A percentile compares a stretch with the other conserved stretches of the same genome.
Evolutionary conservation across 139 green algal genomes (phyloP).

Genomic region (Chlamydomonas sphaeroides): DNA sequence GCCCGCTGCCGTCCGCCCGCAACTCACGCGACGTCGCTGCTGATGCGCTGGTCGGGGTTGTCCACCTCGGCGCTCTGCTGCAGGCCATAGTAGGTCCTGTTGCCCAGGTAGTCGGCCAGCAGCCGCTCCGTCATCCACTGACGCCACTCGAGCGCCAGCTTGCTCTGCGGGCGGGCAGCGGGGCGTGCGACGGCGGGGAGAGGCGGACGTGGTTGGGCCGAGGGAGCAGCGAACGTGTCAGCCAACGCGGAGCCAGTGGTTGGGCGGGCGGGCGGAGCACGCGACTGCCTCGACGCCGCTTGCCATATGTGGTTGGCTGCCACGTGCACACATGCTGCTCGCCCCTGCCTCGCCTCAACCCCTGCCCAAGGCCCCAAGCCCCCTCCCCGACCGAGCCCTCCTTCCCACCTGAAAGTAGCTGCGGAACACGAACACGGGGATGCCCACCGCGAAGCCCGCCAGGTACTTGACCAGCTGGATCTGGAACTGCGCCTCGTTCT

Average conservation of each 20-base stretch:
- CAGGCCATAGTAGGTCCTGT: constrained; percentile 93
- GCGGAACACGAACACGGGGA: constrained; percentile 95
- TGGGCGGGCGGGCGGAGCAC: too few species aligned
- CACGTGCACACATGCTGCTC: too few species aligned
- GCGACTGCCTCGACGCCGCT: too few species aligned
- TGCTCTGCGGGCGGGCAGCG: constrained; percentile 53
- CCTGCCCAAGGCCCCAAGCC: too few species aligned
- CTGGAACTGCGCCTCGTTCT: constrained; percentile 81
- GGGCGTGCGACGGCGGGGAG: neutral
- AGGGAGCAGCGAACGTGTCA: too few species aligned
- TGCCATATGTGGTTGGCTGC: too few species aligned
- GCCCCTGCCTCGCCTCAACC: too few species aligned
- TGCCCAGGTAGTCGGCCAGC: constrained; percentile 86
- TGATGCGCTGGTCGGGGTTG: constrained; percentile 94
- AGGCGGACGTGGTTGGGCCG: too few species aligned
- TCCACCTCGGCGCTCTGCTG: constrained; percentile 77
- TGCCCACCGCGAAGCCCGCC: constrained; percentile 72
- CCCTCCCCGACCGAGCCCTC: neutral
- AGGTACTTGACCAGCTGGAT: constrained; percentile 86
- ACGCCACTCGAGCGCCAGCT: constrained; percentile 93
- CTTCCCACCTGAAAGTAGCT: constrained; percentile 77
- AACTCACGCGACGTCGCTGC: constrained; percentile 77
- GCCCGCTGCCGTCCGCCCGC: neutral
- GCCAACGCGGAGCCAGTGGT: too few species aligned
- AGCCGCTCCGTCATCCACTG: constrained; percentile 92